Conservation (phyloP, 2,329 filamentous ascomycete species). For the Polychaeton citri region DNA sequence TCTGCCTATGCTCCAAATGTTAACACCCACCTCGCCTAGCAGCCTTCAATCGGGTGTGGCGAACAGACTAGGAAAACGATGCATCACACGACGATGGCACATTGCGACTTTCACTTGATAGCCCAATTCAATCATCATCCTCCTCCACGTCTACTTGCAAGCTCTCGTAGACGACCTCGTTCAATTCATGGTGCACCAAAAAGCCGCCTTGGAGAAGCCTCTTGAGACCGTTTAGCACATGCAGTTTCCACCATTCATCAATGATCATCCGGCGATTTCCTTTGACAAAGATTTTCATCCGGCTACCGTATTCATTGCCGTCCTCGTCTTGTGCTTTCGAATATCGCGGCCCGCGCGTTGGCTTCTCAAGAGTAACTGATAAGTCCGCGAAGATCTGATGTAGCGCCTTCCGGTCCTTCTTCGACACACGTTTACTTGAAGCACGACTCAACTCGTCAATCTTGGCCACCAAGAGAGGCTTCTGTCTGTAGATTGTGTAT, state of each 20-base stretch:
- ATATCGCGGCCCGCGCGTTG: slow-evolving; percentile 52
- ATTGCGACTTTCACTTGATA: no score
- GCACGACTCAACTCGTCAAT: slow-evolving; percentile 47
- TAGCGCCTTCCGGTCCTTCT: slow-evolving; percentile 53
- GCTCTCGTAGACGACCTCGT: slow-evolving; percentile 46
- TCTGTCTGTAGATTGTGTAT: slow-evolving; percentile 54
- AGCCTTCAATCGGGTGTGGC: no score
- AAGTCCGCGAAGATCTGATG: slow-evolving; percentile 55
- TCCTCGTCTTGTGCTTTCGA: slow-evolving; percentile 50
- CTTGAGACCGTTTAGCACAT: slow-evolving; percentile 48
- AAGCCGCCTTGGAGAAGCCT: slow-evolving; percentile 50
- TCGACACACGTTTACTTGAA: slow-evolving; percentile 49
- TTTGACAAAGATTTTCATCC: slow-evolving; percentile 48
- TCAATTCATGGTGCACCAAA: slow-evolving; percentile 48
- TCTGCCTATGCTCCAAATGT: no score
- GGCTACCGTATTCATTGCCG: slow-evolving; percentile 46
- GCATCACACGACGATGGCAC: no score
- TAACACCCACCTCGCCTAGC: no score
- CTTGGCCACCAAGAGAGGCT: slow-evolving; percentile 45
- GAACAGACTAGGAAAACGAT: no score
- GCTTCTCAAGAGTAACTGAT: slow-evolving; percentile 51
- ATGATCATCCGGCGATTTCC: slow-evolving; percentile 48
- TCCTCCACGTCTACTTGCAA: slow-evolving; percentile 39
- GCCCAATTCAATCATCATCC: no score
- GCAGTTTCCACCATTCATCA: slow-evolving; percentile 63